Percentiles rank a stretch among this genome's conserved stretches.
phyloP scores from a whole-genome alignment of 306 rosid species.

The Macrotyloma uniflorum region DNA sequence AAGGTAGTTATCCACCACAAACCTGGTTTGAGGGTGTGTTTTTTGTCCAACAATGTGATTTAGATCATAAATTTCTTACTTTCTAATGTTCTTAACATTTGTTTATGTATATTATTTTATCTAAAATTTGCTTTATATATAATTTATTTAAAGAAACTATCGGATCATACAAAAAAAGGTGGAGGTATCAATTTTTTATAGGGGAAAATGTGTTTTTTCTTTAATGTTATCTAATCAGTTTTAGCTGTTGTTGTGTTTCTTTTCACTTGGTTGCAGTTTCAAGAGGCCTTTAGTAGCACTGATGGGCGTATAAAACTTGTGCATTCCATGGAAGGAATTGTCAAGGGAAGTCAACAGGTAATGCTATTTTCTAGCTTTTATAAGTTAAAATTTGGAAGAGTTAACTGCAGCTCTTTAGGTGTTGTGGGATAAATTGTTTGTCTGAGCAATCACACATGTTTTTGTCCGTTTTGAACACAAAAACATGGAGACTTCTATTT shows the following conservation, averaged over 20 bases:
- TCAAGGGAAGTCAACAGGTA: slow-evolving; percentile 91
- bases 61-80: neutral
- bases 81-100: neutral
- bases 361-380: slow-evolving; percentile 17
- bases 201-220: neutral
- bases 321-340: slow-evolving; percentile 92
- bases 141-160: neutral
- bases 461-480: neutral
- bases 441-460: neutral
- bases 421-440: neutral
- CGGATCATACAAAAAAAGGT: neutral
- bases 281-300: slow-evolving; percentile 76
- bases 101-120: neutral
- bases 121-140: neutral
- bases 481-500: neutral
- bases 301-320: slow-evolving; percentile 74
- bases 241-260: neutral
- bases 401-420: slow-evolving; percentile 20
- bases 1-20: neutral
- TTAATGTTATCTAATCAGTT: slow-evolving; percentile 21
- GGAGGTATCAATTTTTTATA: neutral
- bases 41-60: neutral
- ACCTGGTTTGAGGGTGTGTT: neutral
- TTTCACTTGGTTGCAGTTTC: slow-evolving; percentile 62
- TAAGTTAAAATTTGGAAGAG: slow-evolving; percentile 17